A percentile compares a stretch with the other conserved stretches of the same genome.
Conservation (phyloP, 2,329 filamentous ascomycete species). For the Pseudopithomyces chartarum region DNA sequence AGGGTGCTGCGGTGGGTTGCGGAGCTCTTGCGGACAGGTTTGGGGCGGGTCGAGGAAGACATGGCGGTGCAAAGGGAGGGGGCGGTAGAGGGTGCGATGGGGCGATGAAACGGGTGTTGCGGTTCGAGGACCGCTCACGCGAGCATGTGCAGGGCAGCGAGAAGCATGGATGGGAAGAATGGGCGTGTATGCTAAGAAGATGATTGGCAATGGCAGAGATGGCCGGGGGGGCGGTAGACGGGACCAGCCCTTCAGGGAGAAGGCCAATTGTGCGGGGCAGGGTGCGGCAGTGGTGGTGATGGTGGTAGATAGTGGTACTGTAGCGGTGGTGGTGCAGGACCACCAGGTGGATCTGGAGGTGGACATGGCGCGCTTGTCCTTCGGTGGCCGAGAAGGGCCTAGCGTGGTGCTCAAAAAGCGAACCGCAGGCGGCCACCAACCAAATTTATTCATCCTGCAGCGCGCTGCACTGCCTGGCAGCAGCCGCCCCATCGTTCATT, state of each 20-base stretch:
- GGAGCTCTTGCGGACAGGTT: conserved; percentile 49
- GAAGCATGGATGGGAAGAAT: not conserved
- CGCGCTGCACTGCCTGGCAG: not conserved
- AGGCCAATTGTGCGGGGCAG: conserved; percentile 1
- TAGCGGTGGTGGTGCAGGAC: no score
- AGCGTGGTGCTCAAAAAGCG: not conserved
- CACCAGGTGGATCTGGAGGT: no score
- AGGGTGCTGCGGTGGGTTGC: conserved; percentile 67
- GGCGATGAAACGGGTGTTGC: not conserved
- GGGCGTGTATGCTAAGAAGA: not conserved
- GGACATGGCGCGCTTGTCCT: not conserved
- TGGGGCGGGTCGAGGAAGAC: conserved; percentile 38
- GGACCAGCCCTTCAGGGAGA: conserved; percentile 20
- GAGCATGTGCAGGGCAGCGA: not conserved
- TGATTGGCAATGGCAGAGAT: not conserved
- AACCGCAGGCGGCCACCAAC: not conserved
- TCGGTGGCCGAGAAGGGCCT: not conserved
- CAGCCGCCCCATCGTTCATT: not conserved
- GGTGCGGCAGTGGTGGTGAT: not conserved
- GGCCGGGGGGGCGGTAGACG: conserved; percentile 3
- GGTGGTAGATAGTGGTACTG: not conserved
- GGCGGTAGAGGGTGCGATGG: not conserved
- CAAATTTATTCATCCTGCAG: conserved; percentile 1
- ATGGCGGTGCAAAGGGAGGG: conserved; percentile 18
- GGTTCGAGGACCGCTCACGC: not conserved